Evolutionary conservation across 768 basidiomycete genomes (phyloP), one percentile per base, ranked within the genome.

Genomic region (Butyriboletus loyo): DNA sequence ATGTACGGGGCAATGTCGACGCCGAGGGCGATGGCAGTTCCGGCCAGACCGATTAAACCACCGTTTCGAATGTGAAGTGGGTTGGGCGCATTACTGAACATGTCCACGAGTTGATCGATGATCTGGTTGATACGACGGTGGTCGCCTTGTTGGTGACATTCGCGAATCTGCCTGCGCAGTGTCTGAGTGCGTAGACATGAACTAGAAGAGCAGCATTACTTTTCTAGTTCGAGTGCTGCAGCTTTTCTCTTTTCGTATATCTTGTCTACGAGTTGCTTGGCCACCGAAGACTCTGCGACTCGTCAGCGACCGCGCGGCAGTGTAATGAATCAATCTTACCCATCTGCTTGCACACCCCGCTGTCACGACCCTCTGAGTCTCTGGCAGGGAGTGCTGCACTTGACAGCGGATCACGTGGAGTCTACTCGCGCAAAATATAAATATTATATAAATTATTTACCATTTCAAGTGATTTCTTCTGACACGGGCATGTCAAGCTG

Each of bases 211-310:
- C 11, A 28, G 32, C 22, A 22, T 49, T 67, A 94, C 93, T 93
- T 97, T 77, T 98, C 95, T 47, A 98, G 82, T 47, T 98, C 95
- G 46, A 95, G 83, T 8, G 96, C 96, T 7, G 95, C 93, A 8
- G 90, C 85, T 74, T 98, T 97, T 53, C 95, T 84, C 74, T 94
- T 93, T 78, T 98, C 95, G 68, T 98, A 97, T 70, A 93, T 87
- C 73, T 92, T 92, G 83, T 93, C 91, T 42, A 90, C 80, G 52
- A 93, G 76, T 66, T 90, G 91, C 67, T 86, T 87, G 38, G 87
- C 76, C 44, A 92, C 82, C 54, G 83, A 79, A 50, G 84, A 75
- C 63, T 93, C 90, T 92, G 49, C 4, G 15, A 35, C 19, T 35
- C 17, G 4, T 60, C 21, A 66, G 46, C 28, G 14, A 44, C 11